These are phyloP conservation scores for Blastosporella zonata DNA, from an alignment of 1,284 basidiomycete genomes.

Conservation along the genomic window DNA sequence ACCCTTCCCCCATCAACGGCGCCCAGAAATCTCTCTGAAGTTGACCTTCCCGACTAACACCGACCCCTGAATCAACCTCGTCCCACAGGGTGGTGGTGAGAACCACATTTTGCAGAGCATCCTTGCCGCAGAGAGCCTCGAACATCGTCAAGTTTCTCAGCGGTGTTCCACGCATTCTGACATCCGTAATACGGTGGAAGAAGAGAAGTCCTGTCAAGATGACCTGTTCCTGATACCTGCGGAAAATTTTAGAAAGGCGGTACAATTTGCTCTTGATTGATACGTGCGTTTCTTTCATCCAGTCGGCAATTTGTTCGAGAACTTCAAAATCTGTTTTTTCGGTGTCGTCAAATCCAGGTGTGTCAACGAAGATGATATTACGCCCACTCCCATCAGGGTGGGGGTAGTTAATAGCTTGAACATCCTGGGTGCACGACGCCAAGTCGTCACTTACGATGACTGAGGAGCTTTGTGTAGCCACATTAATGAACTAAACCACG, in stretches of 20 bases:
- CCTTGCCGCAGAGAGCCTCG: conserved; percentile 21
- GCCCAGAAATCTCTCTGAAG: conserved; percentile 20
- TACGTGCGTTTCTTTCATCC: conserved; percentile 25
- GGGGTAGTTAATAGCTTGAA: conserved; percentile 16
- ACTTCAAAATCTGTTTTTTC: conserved; percentile 24
- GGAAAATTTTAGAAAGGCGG: not conserved
- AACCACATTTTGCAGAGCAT: conserved; percentile 19
- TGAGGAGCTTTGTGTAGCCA: conserved; percentile 9
- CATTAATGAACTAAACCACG: conserved; percentile 18
- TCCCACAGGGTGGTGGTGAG: conserved; percentile 24
- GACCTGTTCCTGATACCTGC: conserved; percentile 20
- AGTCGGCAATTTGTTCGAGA: conserved; percentile 22
- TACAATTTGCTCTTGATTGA: not conserved
- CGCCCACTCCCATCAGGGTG: conserved; percentile 15
- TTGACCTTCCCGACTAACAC: conserved; percentile 16
- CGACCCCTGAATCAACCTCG: conserved; percentile 14
- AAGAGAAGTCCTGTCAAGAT: conserved; percentile 24
- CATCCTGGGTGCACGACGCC: conserved; percentile 19
- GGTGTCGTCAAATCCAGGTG: conserved; percentile 27
- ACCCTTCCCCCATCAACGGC: conserved; percentile 19
- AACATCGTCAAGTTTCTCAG: conserved; percentile 23
- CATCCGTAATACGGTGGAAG: conserved; percentile 24
- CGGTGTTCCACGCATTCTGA: conserved; percentile 22
- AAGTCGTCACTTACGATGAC: conserved; percentile 18
- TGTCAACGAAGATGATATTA: conserved; percentile 26